Conservation (phyloP, 2,329 filamentous ascomycete species). For the Penicillium sp. region DNA sequence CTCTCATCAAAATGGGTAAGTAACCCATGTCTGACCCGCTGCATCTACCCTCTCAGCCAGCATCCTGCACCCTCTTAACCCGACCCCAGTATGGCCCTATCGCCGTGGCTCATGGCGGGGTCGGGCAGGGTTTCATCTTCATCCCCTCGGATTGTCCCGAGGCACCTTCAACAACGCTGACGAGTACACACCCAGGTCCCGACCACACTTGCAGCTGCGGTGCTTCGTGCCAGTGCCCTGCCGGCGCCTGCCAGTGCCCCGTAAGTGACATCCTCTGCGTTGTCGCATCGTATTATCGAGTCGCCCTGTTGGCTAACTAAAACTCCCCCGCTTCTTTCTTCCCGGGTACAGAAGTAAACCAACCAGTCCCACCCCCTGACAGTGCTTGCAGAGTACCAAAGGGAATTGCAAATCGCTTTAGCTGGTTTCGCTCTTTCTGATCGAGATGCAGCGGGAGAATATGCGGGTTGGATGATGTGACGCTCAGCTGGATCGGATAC, state of each 20-base stretch:
- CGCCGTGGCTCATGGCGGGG: slow-evolving; percentile 22
- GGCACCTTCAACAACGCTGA: slow-evolving; percentile 12
- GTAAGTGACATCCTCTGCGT: slow-evolving; percentile 29
- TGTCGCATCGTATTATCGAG: not conserved
- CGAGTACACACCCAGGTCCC: slow-evolving; percentile 23
- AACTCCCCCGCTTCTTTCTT: not conserved
- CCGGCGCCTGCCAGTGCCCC: slow-evolving; percentile 44
- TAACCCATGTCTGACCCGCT: not conserved
- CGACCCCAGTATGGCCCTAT: not conserved
- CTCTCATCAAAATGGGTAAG: slow-evolving; percentile 30
- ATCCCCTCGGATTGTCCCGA: slow-evolving; percentile 3
- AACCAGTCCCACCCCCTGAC: not conserved
- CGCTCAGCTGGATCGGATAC: not conserved
- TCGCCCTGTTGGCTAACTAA: slow-evolving; percentile 11
- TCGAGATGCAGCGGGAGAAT: not conserved
- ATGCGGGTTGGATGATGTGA: slow-evolving; percentile 3
- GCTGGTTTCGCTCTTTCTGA: slow-evolving; percentile 6
- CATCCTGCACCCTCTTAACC: not conserved
- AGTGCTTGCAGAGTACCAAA: not conserved
- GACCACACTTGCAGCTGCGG: slow-evolving; percentile 47
- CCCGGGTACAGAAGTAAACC: slow-evolving; percentile 25
- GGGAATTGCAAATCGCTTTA: not conserved
- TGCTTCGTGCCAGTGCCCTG: slow-evolving; percentile 45
- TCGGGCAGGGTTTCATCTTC: slow-evolving; percentile 16
- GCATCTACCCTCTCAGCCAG: not conserved